phyloP scores from a whole-genome alignment of 129 eudicot species.

The Tagetes erecta region DNA sequence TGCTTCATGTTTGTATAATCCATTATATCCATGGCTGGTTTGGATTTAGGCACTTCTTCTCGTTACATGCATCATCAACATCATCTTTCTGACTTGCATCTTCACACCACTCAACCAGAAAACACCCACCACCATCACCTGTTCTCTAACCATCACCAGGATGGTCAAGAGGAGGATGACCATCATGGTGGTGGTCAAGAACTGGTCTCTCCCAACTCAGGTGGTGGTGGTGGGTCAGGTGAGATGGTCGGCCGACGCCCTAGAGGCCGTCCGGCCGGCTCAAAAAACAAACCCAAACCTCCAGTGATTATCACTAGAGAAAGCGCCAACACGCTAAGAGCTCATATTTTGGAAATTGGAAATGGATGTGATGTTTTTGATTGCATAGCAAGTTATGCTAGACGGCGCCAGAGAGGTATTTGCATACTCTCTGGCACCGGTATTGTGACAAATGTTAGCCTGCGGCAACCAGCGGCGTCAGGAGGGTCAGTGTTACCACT shows the following conservation, averaged over 20 bases:
- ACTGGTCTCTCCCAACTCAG: constrained; percentile 33
- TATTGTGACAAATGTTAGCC: constrained; percentile 40
- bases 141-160: constrained; percentile 24
- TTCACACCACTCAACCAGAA: constrained; percentile 37
- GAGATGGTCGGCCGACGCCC: constrained; percentile 40
- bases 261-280: constrained; percentile 50
- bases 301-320: constrained; percentile 48
- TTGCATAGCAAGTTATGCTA: constrained; percentile 39
- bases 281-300: constrained; percentile 50
- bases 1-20: constrained; percentile 41
- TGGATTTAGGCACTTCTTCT: constrained; percentile 48
- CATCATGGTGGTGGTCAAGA: constrained; percentile 10
- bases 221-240: constrained; percentile 28
- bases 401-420: constrained; percentile 44
- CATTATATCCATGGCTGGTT: constrained; percentile 42
- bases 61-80: constrained; percentile 41
- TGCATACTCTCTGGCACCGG: constrained; percentile 45
- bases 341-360: constrained; percentile 43
- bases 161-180: constrained; percentile 22
- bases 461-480: constrained; percentile 35
- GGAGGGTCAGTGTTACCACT: constrained; percentile 45
- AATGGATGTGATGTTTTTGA: constrained; percentile 47
- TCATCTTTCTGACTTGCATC: constrained; percentile 44
- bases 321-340: constrained; percentile 47
- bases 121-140: constrained; percentile 33